These are phyloP conservation scores for Metahyphopichia silvanorum DNA, from an alignment of 805 yeast species.

Conservation along the genomic window DNA sequence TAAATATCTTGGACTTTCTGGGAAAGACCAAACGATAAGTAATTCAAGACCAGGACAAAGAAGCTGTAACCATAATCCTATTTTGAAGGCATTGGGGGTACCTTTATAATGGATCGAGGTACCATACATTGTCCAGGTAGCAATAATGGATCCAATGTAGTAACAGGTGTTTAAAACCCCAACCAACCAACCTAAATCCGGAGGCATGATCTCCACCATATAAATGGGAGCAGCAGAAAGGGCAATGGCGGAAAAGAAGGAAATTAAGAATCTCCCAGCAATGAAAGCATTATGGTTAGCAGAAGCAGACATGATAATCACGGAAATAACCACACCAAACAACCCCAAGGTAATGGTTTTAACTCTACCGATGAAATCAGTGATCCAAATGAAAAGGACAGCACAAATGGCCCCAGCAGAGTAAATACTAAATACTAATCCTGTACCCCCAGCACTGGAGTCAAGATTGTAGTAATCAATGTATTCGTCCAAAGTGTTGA, in stretches of 20 bases:
- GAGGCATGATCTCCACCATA: conserved; percentile 46
- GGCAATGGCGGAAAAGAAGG: conserved; percentile 40
- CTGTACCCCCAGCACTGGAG: conserved; percentile 34
- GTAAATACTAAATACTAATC: conserved; percentile 29
- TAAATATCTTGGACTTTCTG: conserved; percentile 49
- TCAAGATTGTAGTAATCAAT: conserved; percentile 11
- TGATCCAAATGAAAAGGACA: conserved; percentile 17
- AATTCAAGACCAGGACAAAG: conserved; percentile 41
- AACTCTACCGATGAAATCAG: conserved; percentile 41
- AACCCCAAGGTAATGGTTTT: conserved; percentile 19
- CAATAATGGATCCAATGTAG: conserved; percentile 43
- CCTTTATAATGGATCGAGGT: too few relatives aligned
- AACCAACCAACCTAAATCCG: conserved; percentile 33
- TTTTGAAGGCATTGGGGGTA: too few relatives aligned
- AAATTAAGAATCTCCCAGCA: conserved; percentile 42
- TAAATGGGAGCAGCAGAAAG: conserved; percentile 41
- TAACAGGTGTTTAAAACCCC: too few relatives aligned
- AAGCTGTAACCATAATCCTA: conserved; percentile 20
- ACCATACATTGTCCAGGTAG: conserved; percentile 24
- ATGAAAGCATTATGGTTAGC: conserved; percentile 26
- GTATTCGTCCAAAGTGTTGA: conserved; percentile 13
- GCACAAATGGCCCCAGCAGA: conserved; percentile 29
- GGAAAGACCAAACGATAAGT: conserved; percentile 27
- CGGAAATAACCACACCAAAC: conserved; percentile 22
- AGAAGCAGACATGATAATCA: conserved; percentile 26